A percentile compares a stretch with the other conserved stretches of the same genome.
phyloP scores from a whole-genome alignment of 768 basidiomycete genomes.

The Lentinus tigrinus region DNA sequence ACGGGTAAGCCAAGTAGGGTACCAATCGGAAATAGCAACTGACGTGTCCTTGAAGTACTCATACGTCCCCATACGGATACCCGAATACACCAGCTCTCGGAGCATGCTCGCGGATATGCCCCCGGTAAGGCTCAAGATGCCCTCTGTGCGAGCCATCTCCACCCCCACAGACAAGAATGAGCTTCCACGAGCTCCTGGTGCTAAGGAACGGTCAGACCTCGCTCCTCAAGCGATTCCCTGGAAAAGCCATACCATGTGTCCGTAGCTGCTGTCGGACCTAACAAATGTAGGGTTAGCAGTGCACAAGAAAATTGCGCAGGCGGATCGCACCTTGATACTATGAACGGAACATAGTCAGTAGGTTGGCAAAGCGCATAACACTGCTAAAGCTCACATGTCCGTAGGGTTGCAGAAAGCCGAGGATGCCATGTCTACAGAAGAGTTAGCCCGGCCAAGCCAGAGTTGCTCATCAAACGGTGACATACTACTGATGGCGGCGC shows the following conservation, averaged over 20 bases:
- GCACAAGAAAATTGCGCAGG: not conserved
- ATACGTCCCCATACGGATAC: constrained; percentile 35
- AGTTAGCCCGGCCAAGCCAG: not conserved
- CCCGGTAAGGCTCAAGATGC: constrained; percentile 29
- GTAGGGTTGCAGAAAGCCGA: constrained; percentile 36
- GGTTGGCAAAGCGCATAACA: not conserved
- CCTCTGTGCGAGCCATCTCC: constrained; percentile 34
- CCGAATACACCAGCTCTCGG: constrained; percentile 36
- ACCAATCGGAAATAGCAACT: not conserved
- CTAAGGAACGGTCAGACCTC: constrained; percentile 9
- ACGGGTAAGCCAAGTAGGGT: not conserved
- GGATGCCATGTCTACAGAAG: constrained; percentile 31
- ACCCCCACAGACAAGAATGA: constrained; percentile 35
- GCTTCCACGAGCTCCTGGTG: constrained; percentile 27
- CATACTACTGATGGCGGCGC: constrained; percentile 31
- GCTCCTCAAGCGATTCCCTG: not conserved
- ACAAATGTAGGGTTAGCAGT: not conserved
- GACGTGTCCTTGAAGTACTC: constrained; percentile 38
- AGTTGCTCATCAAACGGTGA: not conserved
- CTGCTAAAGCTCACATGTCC: constrained; percentile 29
- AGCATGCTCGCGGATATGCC: constrained; percentile 36
- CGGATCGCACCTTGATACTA: constrained; percentile 27
- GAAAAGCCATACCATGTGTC: constrained; percentile 25
- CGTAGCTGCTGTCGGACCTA: constrained; percentile 36
- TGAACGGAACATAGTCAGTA: not conserved